Conservation (phyloP, 192 early-diverging fungal genomes). For the Podila minutissima region DNA sequence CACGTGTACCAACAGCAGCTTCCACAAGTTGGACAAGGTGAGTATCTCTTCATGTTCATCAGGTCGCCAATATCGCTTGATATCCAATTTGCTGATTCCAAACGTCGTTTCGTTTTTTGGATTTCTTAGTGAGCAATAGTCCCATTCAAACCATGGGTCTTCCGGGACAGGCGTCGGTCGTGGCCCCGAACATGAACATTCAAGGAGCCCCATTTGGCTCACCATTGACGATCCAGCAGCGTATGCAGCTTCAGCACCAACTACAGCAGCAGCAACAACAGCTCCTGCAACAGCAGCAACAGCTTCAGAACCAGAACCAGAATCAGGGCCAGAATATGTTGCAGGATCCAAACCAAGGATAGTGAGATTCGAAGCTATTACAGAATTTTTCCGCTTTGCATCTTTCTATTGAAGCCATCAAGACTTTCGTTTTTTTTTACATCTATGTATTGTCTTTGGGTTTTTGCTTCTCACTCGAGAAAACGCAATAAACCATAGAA, state of each 20-base stretch:
- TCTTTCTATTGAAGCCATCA: too few relatives aligned
- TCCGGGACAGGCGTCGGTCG: constrained; percentile 13
- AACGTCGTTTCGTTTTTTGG: not conserved
- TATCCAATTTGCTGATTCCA: not conserved
- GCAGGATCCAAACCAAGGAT: too few relatives aligned
- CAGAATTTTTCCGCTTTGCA: too few relatives aligned
- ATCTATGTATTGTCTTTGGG: too few relatives aligned
- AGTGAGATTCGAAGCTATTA: too few relatives aligned
- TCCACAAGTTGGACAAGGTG: constrained; percentile 25
- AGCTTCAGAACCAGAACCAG: constrained; percentile 17
- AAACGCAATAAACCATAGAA: too few relatives aligned
- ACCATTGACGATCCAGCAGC: constrained; percentile 24
- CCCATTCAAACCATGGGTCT: constrained; percentile 31
- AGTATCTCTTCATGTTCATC: not conserved
- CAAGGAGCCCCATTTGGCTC: constrained; percentile 18
- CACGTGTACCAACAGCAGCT: constrained; percentile 8
- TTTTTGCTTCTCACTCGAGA: too few relatives aligned
- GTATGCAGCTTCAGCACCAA: constrained; percentile 28
- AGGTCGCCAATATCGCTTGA: not conserved
- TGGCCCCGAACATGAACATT: constrained; percentile 14
- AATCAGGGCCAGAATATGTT: not conserved
- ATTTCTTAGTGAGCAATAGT: constrained; percentile 13
- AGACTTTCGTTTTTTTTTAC: too few relatives aligned
- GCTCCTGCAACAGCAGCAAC: constrained; percentile 32
- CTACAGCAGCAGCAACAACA: constrained; percentile 38